Evolutionary conservation across 2,329 filamentous ascomycete genomes (phyloP).

Genomic region (Cercospora sp.): DNA sequence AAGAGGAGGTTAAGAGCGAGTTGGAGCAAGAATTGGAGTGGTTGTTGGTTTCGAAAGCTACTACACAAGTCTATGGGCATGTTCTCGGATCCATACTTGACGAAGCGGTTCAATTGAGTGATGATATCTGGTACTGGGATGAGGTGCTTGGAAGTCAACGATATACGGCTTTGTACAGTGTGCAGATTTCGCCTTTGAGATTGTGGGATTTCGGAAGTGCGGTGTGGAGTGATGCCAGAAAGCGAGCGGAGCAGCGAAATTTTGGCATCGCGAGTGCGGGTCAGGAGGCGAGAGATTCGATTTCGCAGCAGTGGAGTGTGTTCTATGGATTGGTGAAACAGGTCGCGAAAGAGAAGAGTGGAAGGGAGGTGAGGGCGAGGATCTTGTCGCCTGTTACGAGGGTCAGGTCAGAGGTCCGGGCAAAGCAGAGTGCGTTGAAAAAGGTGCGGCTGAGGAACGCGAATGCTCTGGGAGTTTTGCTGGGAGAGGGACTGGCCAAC

Average conservation of each 20-base stretch:
- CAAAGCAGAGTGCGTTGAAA: slow-evolving; percentile 70
- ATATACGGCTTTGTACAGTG: slow-evolving; percentile 76
- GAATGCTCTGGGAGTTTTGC: slow-evolving; percentile 79
- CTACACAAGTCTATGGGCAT: slow-evolving; percentile 83
- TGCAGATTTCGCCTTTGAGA: slow-evolving; percentile 79
- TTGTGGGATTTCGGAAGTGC: slow-evolving; percentile 71
- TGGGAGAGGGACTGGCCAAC: slow-evolving; percentile 76
- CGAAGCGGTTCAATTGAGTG: slow-evolving; percentile 76
- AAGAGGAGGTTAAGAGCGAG: slow-evolving; percentile 30
- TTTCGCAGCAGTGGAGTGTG: slow-evolving; percentile 36
- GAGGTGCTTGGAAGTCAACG: slow-evolving; percentile 76
- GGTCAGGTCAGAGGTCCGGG: slow-evolving; percentile 70
- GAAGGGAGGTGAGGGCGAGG: slow-evolving; percentile 68
- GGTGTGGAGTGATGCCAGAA: slow-evolving; percentile 64
- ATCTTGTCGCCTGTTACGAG: slow-evolving; percentile 77
- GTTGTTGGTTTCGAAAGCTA: slow-evolving; percentile 86
- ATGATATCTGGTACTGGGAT: slow-evolving; percentile 96
- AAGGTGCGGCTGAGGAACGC: slow-evolving; percentile 77
- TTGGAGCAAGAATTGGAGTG: slow-evolving; percentile 83
- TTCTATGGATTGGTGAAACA: slow-evolving; percentile 82
- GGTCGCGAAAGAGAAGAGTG: slow-evolving; percentile 70
- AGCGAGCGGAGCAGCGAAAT: slow-evolving; percentile 32
- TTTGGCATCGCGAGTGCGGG: slow-evolving; percentile 33
- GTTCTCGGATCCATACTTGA: slow-evolving; percentile 75
- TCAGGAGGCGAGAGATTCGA: slow-evolving; percentile 35